A percentile compares a stretch with the other conserved stretches of the same genome.
phyloP scores from a whole-genome alignment of 768 basidiomycete species.

The Infundibulicybe gibba region DNA sequence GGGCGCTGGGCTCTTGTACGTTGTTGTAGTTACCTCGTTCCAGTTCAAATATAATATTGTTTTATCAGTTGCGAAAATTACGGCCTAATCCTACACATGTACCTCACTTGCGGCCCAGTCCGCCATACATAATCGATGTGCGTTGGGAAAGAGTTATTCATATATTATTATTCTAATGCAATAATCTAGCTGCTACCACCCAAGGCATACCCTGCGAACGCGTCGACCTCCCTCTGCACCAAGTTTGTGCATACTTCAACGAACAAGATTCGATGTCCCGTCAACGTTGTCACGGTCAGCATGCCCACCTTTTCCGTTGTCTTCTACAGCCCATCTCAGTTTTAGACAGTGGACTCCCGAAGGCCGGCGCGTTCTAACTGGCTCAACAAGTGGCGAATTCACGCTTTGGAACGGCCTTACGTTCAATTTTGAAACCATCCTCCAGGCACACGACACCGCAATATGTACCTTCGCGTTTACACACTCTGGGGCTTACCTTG shows the following conservation, averaged over 20 bases:
- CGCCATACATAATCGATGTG: constrained; percentile 89
- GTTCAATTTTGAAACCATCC: constrained; percentile 99
- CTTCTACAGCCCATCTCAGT: not conserved
- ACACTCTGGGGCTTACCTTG: constrained; percentile 90
- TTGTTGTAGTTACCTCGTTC: constrained; percentile 18
- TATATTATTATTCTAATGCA: constrained; percentile 12
- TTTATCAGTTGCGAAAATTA: constrained; percentile 62
- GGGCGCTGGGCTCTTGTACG: constrained; percentile 85
- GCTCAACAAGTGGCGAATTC: constrained; percentile 96
- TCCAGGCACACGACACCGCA: constrained; percentile 97
- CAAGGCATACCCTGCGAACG: constrained; percentile 86
- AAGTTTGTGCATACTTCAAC: constrained; percentile 98
- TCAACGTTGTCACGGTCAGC: constrained; percentile 90
- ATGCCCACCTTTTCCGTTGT: not conserved
- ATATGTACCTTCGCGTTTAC: constrained; percentile 89
- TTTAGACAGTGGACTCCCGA: constrained; percentile 92
- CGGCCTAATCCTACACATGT: constrained; percentile 77
- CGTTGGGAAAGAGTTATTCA: constrained; percentile 18
- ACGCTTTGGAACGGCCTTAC: constrained; percentile 99
- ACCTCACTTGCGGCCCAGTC: constrained; percentile 77
- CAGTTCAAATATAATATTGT: constrained; percentile 2
- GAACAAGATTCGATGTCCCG: constrained; percentile 97
- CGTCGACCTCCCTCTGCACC: constrained; percentile 91
- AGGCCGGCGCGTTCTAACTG: constrained; percentile 88
- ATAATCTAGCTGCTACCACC: constrained; percentile 80